A percentile compares a stretch with the other conserved stretches of the same genome.
phyloP scores from a whole-genome alignment of 257 asterid species.

The Osmanthus fragrans region DNA sequence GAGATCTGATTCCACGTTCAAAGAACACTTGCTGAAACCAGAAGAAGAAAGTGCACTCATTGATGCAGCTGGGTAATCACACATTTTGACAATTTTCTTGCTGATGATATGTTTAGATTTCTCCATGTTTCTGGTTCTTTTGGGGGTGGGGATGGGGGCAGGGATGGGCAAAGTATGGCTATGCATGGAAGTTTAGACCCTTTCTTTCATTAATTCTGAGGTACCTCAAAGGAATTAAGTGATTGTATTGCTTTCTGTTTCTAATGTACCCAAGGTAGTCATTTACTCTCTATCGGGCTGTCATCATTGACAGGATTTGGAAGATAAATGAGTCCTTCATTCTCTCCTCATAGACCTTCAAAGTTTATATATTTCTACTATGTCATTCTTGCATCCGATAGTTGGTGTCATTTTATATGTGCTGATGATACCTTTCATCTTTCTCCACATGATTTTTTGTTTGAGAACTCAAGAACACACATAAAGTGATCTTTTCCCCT shows the following conservation, averaged over 20 bases:
- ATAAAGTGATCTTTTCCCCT: slow-evolving; percentile 4
- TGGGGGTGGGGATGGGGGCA: neutral
- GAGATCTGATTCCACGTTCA: slow-evolving; percentile 64
- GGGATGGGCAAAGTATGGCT: neutral
- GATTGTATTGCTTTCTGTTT: slow-evolving; percentile 10
- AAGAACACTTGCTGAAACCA: slow-evolving; percentile 72
- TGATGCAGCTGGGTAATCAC: slow-evolving; percentile 64
- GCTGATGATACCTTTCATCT: neutral
- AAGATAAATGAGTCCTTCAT: neutral
- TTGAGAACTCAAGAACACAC: neutral
- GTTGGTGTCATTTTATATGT: neutral
- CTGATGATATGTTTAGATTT: slow-evolving; percentile 1
- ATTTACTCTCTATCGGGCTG: neutral
- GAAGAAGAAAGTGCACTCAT: slow-evolving; percentile 73
- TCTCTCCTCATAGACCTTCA: neutral
- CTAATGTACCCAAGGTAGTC: slow-evolving; percentile 7
- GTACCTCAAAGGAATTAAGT: neutral
- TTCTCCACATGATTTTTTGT: neutral
- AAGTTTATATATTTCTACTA: neutral
- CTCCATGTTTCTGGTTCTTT: neutral
- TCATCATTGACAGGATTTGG: neutral
- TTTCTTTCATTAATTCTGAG: neutral
- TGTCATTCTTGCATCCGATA: neutral
- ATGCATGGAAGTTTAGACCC: slow-evolving; percentile 5
- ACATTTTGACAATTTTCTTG: slow-evolving; percentile 24